phyloP scores from a whole-genome alignment of 148 eudicot species.

The Persicaria maculosa region DNA sequence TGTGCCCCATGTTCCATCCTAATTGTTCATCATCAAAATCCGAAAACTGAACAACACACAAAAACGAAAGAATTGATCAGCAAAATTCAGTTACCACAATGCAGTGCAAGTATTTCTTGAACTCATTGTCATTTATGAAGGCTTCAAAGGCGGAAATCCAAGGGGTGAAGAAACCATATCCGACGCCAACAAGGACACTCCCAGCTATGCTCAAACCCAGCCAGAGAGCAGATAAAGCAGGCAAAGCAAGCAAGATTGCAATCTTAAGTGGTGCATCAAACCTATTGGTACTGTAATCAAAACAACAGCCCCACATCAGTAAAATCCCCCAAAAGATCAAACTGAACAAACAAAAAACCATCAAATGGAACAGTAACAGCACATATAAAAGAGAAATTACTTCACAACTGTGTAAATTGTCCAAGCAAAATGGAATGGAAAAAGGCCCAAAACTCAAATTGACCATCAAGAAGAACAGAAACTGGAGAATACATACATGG shows the following conservation, averaged over 20 bases:
- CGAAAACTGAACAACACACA: not conserved
- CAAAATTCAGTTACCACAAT: conserved; percentile 52
- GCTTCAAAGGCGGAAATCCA: conserved; percentile 94
- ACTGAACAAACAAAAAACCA: no score
- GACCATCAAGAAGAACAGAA: no score
- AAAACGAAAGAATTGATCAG: not conserved
- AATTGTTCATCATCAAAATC: not conserved
- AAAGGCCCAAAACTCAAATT: conserved; percentile 62
- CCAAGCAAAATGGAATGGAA: conserved; percentile 82
- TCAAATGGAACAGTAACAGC: no score
- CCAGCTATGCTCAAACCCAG: conserved; percentile 70
- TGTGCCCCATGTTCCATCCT: conserved; percentile 95
- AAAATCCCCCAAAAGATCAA: no score
- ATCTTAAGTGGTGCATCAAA: conserved; percentile 74
- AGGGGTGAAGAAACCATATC: conserved; percentile 94
- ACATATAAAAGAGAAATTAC: no score
- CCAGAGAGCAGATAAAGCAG: conserved; percentile 77
- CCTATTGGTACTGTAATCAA: conserved; percentile 46
- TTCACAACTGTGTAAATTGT: no score
- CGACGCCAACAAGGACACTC: conserved; percentile 79
- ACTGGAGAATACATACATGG: no score
- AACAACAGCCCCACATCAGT: conserved; percentile 7
- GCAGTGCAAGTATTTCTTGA: conserved; percentile 57
- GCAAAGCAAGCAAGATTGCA: conserved; percentile 69
- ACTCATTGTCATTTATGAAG: conserved; percentile 62